Evolutionary conservation across 2,329 filamentous ascomycete species (phyloP).

Genomic region (Hawksworthiomyces lignivorus): DNA sequence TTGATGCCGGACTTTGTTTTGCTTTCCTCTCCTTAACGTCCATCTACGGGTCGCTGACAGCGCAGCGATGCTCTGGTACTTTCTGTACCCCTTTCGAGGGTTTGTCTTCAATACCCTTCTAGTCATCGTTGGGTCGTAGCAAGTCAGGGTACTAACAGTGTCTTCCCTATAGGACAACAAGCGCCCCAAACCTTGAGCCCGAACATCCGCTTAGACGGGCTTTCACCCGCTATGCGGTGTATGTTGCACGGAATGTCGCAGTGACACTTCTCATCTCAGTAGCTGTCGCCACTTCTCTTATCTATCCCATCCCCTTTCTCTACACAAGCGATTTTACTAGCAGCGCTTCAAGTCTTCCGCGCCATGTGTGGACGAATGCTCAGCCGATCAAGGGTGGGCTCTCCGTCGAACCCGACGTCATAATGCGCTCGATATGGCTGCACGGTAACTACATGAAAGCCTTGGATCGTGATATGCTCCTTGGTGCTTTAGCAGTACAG

Average conservation of each 20-base stretch:
- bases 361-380: conserved; percentile 75
- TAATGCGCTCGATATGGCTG: conserved; percentile 76
- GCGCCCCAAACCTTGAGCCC: conserved; percentile 58
- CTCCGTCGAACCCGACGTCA: conserved; percentile 54
- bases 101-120: no score
- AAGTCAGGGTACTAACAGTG: no score
- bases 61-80: conserved; percentile 61
- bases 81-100: conserved; percentile 71
- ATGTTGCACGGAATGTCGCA: conserved; percentile 65
- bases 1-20: background rate
- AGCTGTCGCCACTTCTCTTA: conserved; percentile 58
- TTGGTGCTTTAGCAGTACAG: conserved; percentile 62
- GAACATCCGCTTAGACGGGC: conserved; percentile 57
- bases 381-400: conserved; percentile 49
- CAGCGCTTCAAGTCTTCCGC: conserved; percentile 63
- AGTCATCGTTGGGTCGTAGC: no score
- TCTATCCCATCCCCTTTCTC: conserved; percentile 69
- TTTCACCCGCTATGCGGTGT: conserved; percentile 63
- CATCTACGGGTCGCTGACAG: background rate
- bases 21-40: background rate
- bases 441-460: conserved; percentile 76
- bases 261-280: conserved; percentile 68
- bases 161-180: conserved; percentile 55
- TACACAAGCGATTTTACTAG: conserved; percentile 65
- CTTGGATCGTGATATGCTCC: conserved; percentile 56